These are phyloP conservation scores for Globomyces sp. DNA, from an alignment of 371 early-diverging fungal species.

Conservation along the genomic window DNA sequence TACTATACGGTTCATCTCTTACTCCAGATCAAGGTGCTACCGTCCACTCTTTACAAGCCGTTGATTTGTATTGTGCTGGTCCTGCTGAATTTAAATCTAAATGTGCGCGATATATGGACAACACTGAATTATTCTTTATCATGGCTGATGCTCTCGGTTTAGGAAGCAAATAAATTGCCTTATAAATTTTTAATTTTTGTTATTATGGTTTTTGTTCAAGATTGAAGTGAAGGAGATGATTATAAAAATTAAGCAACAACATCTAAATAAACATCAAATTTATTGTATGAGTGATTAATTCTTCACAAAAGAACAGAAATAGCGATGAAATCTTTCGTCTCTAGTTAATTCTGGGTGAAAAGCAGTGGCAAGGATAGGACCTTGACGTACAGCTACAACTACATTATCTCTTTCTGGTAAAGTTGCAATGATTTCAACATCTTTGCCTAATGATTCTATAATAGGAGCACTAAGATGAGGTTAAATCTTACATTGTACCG, in stretches of 20 bases:
- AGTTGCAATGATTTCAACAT: constrained; percentile 54
- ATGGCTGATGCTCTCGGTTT: constrained; percentile 40
- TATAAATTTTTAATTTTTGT: no score
- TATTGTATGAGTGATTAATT: neutral
- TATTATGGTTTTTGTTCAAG: no score
- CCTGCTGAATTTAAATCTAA: constrained; percentile 19
- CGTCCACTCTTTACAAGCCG: constrained; percentile 42
- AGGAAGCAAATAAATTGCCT: constrained; percentile 15
- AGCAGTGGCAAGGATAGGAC: constrained; percentile 82
- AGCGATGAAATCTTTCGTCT: constrained; percentile 82
- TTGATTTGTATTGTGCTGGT: constrained; percentile 39
- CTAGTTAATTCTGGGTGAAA: constrained; percentile 94
- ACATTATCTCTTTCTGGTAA: constrained; percentile 40
- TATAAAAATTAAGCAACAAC: no score
- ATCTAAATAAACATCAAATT: no score
- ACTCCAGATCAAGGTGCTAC: constrained; percentile 20
- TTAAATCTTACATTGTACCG: no score
- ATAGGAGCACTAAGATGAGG: constrained; percentile 79
- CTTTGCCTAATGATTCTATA: constrained; percentile 64
- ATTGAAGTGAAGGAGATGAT: no score
- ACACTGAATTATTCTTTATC: constrained; percentile 44
- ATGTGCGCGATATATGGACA: constrained; percentile 32
- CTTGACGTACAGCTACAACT: constrained; percentile 86
- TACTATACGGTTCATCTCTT: constrained; percentile 19
- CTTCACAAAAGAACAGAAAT: constrained; percentile 54